Percentiles rank a stretch among this genome's conserved stretches.
These are phyloP conservation scores for Beauveria australis DNA, from an alignment of 2,329 filamentous ascomycete species.

Conservation along the genomic window DNA sequence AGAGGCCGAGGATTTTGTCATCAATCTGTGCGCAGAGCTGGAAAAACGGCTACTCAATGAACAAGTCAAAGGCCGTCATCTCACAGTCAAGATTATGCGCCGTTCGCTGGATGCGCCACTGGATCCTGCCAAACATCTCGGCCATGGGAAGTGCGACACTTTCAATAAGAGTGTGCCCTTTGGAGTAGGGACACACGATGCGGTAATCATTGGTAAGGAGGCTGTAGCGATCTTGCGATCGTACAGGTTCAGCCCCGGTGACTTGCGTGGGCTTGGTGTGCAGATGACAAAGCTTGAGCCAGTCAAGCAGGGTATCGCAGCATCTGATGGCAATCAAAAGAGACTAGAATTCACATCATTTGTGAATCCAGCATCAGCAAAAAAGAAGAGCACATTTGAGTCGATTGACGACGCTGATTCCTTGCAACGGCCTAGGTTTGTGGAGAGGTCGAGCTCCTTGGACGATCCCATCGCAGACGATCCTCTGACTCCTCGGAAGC, in stretches of 20 bases:
- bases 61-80: conserved; percentile 74
- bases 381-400: conserved; percentile 34
- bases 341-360: conserved; percentile 63
- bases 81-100: conserved; percentile 94
- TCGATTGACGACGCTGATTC: conserved; percentile 42
- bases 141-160: conserved; percentile 89
- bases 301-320: conserved; percentile 51
- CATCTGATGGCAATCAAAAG: conserved; percentile 66
- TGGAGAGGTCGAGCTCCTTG: conserved; percentile 22
- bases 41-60: conserved; percentile 74
- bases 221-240: conserved; percentile 75
- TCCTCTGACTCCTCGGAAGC: conserved; percentile 44
- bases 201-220: conserved; percentile 66
- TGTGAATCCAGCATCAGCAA: conserved; percentile 28
- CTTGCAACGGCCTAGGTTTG: conserved; percentile 24
- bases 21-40: conserved; percentile 76
- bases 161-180: conserved; percentile 83
- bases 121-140: conserved; percentile 86
- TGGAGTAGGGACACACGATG: conserved; percentile 74
- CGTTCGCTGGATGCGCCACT: conserved; percentile 78
- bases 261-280: conserved; percentile 84
- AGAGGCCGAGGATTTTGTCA: conserved; percentile 90
- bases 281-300: conserved; percentile 90
- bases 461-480: conserved; percentile 49
- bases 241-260: conserved; percentile 79